Conservation (phyloP, 2,329 filamentous ascomycete genomes). For the Exophiala viscosa region DNA sequence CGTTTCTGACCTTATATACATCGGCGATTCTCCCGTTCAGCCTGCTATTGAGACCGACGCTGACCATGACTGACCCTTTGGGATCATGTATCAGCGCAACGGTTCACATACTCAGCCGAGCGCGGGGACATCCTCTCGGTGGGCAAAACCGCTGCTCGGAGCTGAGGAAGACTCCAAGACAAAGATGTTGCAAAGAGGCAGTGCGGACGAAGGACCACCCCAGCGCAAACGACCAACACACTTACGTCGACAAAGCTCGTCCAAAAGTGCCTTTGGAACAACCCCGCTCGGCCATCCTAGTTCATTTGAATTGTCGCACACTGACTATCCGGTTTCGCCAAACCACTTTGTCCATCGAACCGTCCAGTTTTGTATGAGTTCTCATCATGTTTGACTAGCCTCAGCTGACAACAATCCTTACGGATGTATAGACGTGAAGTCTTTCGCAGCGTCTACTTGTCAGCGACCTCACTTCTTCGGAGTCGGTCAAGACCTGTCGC, state of each 20-base stretch:
- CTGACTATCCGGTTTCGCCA: not conserved
- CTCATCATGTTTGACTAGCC: too few relatives aligned
- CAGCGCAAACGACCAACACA: not conserved
- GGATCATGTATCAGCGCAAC: not conserved
- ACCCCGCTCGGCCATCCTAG: not conserved
- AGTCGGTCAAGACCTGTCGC: conserved; percentile 8
- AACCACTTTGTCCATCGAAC: not conserved
- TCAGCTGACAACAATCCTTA: too few relatives aligned
- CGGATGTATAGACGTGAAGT: conserved; percentile 7
- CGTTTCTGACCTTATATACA: not conserved
- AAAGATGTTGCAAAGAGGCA: not conserved
- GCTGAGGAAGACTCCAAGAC: not conserved
- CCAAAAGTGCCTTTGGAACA: not conserved
- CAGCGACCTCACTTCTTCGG: conserved; percentile 14
- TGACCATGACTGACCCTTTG: not conserved
- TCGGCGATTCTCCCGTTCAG: not conserved
- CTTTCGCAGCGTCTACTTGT: conserved; percentile 9
- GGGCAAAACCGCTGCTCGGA: not conserved
- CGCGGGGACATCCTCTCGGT: not conserved
- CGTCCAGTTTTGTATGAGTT: not conserved
- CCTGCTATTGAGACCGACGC: not conserved
- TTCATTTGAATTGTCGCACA: not conserved
- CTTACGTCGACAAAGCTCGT: not conserved
- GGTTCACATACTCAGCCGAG: not conserved
- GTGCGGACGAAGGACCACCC: not conserved